Base-by-base conservation (phyloP, 2,329 filamentous ascomycete genomes). In the Cladosporium sp. region DNA sequence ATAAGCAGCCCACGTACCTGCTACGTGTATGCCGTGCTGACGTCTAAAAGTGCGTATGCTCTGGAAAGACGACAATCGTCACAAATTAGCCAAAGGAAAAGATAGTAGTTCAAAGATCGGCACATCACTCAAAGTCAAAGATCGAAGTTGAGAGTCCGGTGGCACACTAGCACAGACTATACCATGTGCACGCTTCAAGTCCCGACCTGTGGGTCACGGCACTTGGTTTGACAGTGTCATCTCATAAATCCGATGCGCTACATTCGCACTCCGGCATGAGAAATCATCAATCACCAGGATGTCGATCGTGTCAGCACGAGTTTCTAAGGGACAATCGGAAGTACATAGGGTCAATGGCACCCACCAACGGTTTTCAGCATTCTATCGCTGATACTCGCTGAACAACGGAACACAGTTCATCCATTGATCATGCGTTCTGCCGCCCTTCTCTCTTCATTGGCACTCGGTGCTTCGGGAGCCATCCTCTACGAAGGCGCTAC, bases 401-500 rank as follows among this genome's bases (percentile, higher is more conserved):
- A 34, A 9, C 7, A 34, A 34, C 30, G 4, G 28, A 11, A 34
- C 8, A 12, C 30, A 5, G 7, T 2, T 8, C 7, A 9, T 5
- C 9, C 8, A 34, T 3, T 19, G 38, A 22, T 25, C 42, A 56
- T 56, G 54, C 54, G 54, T 28, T 49, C 54, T 28, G 40, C 54
- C 1, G 54, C 42, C 9, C 30, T 56, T 30, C 42, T 56, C 12
- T 45, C 34, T n/a, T 36, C 54, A 2, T 7, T 56, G 15, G 42
- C 54, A 28, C 54, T 56, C 15, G 42, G 54, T 30, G 54, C 43
- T 15, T 56, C 54, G 7, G 54, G 54, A 28, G 54, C 54, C 15
- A 49, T 56, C 38, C 54, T 56, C 34, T 56, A 56, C 25, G 54
- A 56, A 5, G 54, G 54, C 28, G 76, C 72, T 19, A 79, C 76